These are phyloP conservation scores for Chaetothyriales sp. DNA, from an alignment of 2,329 filamentous ascomycete genomes.

Conservation along the genomic window DNA sequence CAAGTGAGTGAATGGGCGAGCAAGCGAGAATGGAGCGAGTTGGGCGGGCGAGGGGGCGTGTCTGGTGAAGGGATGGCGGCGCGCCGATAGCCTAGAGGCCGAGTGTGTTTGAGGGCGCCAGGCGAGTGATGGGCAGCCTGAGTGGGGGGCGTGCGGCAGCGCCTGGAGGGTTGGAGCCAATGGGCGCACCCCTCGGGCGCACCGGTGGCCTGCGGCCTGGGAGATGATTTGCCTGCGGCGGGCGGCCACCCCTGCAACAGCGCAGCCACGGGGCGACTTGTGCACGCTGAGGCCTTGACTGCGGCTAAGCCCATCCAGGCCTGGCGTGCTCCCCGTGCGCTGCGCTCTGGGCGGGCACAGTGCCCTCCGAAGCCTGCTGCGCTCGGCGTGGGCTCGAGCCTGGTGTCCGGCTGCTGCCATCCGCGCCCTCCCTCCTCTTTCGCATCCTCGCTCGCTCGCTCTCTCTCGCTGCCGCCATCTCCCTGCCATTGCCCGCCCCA, in stretches of 20 bases:
- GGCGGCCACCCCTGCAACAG: not conserved
- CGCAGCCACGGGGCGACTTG: not conserved
- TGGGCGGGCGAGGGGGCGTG: too few species aligned
- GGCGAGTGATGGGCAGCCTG: not conserved
- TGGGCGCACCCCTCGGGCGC: not conserved
- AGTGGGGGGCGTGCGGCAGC: not conserved
- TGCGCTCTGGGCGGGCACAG: too few species aligned
- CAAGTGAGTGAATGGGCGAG: too few species aligned
- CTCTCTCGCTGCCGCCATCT: not conserved
- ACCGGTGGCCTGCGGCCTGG: not conserved
- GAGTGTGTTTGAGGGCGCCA: too few species aligned
- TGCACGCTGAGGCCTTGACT: too few species aligned
- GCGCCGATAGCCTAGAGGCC: too few species aligned
- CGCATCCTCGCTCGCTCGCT: not conserved
- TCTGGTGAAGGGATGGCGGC: too few species aligned
- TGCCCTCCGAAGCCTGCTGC: too few species aligned
- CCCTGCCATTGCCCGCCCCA: not conserved
- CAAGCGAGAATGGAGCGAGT: too few species aligned
- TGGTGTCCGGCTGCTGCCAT: not conserved
- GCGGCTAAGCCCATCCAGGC: too few species aligned
- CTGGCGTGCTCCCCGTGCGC: too few species aligned
- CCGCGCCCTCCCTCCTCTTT: not conserved
- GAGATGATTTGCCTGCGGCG: not conserved
- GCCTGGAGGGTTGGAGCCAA: not conserved
- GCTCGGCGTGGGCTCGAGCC: too few species aligned